Base-by-base conservation (phyloP, 2,329 filamentous ascomycete species). In the Colletotrichum eleusines region DNA sequence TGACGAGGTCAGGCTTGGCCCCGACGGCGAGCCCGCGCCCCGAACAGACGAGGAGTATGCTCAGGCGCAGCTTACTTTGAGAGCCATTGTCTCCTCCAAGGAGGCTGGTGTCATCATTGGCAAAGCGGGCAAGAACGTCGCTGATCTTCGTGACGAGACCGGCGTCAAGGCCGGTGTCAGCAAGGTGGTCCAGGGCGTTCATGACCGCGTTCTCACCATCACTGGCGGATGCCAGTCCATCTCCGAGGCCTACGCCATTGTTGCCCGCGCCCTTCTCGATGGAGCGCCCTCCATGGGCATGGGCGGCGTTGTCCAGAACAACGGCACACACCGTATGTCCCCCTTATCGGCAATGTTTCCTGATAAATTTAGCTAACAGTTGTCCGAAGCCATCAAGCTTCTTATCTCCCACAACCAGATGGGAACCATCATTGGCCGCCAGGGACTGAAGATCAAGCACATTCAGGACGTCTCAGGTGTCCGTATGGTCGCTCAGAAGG, bases 331-430 rank as follows among this genome's bases (percentile, higher is more conserved):
- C 82, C 94, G 96, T 99, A 91, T 83, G 94, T 88, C 66, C 57
- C 60, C 31, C 44, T 20, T 20, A 58, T 33, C 42, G 26, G 50
- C 16, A 1, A n/a, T 54, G 3, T 5, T 53, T 55, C n/a, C 3
- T 26, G 16, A 23, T n/a, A 28, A 33, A 12, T 33, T 3, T 26
- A n/a, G 23, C 70, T 81, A 74, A 80, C 69, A 26, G 16, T 8
- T 35, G 46, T 23, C 50, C 72, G 28, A 75, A 99, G 96, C 96
- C 72, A 93, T 99, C 81, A 97, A 97, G 80, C 91, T 99, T 40
- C 91, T 99, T 80, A 98, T 99, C 82, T 99, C 96, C 42, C 95
- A 99, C 86, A 98, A 98, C 82, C 96, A 99, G 84, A 99, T 99
- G 96, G 96, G 96, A 73, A 99, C 96, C 77, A 98, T 99, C 84